Base-by-base conservation (phyloP, 768 basidiomycete genomes). In the Pleurotus platypus region DNA sequence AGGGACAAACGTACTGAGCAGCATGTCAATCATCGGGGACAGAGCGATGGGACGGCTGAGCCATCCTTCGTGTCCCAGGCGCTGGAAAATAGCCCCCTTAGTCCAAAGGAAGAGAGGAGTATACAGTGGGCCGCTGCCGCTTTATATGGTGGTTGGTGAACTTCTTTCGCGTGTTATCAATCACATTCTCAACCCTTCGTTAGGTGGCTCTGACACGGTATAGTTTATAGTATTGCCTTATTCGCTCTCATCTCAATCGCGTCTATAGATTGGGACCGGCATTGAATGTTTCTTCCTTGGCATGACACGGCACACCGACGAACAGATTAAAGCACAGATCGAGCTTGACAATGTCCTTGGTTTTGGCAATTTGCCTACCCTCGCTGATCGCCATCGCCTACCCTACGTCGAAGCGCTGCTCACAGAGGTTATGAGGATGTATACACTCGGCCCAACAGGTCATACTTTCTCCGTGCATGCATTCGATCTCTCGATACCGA, bases 61-160 rank as follows among this genome's bases (percentile, higher is more conserved):
- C 65, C 74, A 11, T 89, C 85, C 7, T 87, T 85, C 64, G 78
- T 81, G 1, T 84, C 85, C 18, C 74, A 89, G 22, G 78, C 86
- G 9, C 39, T 58, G 16, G 15, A 18, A 38, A 57, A 37, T 20
- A 80, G 78, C 63, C 67, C 72, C 7, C 63, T 84, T 35, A 79
- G 70, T 46, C 66, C 70, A 3, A 80, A 86, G 57, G 84, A 87
- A 57, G 85, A 87, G 58, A 70, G 77, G 50, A 78, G 81, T 58
- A 72, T 89, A 57, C 88, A 86, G 65, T 87, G 86, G 83, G 81
- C 85, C 42, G 76, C 81, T 30, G 78, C 78, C 13, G 79, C 81
- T 47, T 65, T 83, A 15, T 82, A 83, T 66, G 75, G 12, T n/a
- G 39, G 39, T 40, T 40, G 12, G 39, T 40, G 39, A 40, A 20